phyloP scores from a whole-genome alignment of 164 flowering plant species.

The Echeveria elegans region DNA sequence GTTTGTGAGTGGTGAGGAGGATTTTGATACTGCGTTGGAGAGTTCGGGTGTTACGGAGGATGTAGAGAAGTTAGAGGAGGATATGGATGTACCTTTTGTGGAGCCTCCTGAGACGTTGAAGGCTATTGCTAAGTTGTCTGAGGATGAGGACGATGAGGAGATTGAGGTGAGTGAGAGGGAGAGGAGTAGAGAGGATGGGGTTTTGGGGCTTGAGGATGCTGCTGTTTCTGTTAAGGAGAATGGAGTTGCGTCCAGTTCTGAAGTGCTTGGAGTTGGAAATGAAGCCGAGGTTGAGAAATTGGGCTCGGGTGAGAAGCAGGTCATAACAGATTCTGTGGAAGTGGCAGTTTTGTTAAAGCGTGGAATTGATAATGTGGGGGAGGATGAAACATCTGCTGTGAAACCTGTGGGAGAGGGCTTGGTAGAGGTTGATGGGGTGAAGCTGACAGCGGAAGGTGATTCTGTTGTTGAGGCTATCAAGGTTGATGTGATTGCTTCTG shows the following conservation, averaged over 20 bases:
- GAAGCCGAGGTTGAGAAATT: constrained; percentile 6
- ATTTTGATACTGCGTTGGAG: constrained; percentile 46
- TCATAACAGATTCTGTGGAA: constrained; percentile 4
- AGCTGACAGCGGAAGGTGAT: not conserved
- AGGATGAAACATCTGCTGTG: not conserved
- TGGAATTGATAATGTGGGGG: constrained; percentile 2
- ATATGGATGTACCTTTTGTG: constrained; percentile 12
- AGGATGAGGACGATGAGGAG: constrained; percentile 21
- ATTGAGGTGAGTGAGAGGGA: too few relatives aligned
- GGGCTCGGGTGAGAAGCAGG: not conserved
- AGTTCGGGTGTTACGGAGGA: constrained; percentile 29
- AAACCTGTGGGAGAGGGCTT: not conserved
- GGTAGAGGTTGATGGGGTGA: constrained; percentile 7
- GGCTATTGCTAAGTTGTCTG: constrained; percentile 30
- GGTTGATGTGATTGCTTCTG: constrained; percentile 4
- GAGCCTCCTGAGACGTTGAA: constrained; percentile 9
- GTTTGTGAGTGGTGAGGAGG: constrained; percentile 54
- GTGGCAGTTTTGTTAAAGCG: constrained; percentile 4
- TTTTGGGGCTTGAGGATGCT: constrained; percentile 17
- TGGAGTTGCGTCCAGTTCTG: constrained; percentile 9
- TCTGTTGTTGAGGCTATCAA: constrained; percentile 11
- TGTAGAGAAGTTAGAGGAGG: constrained; percentile 17
- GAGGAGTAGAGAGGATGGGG: too few relatives aligned
- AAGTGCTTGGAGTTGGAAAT: not conserved
- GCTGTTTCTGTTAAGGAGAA: constrained; percentile 3